These are phyloP conservation scores for Phalaenopsis hybrid DNA, from an alignment of 116 monocot genomes.

Conservation along the genomic window DNA sequence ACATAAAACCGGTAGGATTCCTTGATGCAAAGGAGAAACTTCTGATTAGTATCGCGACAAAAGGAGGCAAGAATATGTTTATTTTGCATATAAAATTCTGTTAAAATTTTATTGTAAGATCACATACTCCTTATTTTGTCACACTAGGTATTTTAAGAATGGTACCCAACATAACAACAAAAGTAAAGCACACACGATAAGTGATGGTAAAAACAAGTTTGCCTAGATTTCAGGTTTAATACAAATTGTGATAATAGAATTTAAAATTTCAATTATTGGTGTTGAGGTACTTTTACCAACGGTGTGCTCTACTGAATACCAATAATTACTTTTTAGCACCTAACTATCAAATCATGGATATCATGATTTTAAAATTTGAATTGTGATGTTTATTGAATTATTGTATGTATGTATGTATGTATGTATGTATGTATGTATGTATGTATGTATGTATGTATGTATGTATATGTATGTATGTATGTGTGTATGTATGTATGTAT, in stretches of 20 bases:
- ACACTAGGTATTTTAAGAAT: background rate
- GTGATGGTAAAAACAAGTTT: background rate
- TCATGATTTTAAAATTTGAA: background rate
- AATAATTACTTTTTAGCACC: background rate
- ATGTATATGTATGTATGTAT: too few relatives aligned
- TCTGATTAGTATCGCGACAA: conserved; percentile 69
- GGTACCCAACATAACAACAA: background rate
- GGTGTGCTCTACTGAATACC: background rate
- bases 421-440: too few relatives aligned
- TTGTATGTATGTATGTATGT: too few relatives aligned
- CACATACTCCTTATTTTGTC: background rate
- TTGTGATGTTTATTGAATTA: background rate
- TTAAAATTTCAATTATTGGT: background rate
- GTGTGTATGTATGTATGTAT: too few relatives aligned
- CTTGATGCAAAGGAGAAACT: conserved; percentile 75
- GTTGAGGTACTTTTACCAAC: background rate
- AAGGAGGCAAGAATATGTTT: conserved; percentile 55
- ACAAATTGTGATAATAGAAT: background rate
- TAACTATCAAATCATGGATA: background rate
- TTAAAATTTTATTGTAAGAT: background rate
- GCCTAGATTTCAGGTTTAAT: background rate
- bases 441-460: too few relatives aligned
- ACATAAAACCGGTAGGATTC: conserved; percentile 48
- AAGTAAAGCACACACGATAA: background rate
- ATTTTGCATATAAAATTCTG: background rate